A percentile compares a stretch with the other conserved stretches of the same genome.
Conservation (phyloP, 371 early-diverging fungal genomes). For the Rhizomucor pusillus region DNA sequence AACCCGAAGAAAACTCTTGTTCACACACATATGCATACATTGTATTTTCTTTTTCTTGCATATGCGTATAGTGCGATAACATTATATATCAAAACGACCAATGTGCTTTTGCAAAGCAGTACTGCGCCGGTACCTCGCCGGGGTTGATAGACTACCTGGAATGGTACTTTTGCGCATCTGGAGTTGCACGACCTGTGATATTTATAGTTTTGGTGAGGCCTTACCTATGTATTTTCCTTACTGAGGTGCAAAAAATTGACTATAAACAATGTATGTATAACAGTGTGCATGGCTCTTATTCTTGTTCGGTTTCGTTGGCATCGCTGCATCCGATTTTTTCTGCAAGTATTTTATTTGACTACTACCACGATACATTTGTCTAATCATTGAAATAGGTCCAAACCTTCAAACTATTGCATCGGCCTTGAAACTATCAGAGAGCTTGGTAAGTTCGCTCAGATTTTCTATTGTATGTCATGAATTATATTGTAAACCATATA, state of each 20-base stretch:
- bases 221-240: too few species aligned
- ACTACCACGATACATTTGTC: neutral
- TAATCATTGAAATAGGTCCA: constrained; percentile 38
- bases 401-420: constrained; percentile 66
- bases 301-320: constrained; percentile 66
- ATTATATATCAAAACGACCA: constrained; percentile 51
- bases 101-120: constrained; percentile 51
- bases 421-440: constrained; percentile 61
- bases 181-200: constrained; percentile 27
- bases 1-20: too few species aligned
- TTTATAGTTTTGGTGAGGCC: constrained; percentile 46
- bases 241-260: neutral
- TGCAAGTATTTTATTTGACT: constrained; percentile 36
- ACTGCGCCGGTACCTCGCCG: constrained; percentile 54
- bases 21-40: too few species aligned
- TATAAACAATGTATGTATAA: neutral
- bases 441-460: constrained; percentile 44
- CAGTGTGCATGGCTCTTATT: constrained; percentile 58
- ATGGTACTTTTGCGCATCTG: constrained; percentile 57
- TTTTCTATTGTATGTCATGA: neutral
- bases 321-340: constrained; percentile 74
- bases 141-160: constrained; percentile 63
- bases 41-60: too few species aligned
- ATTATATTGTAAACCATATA: neutral
- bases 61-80: constrained; percentile 58